Evolutionary conservation across 2,329 filamentous ascomycete species (phyloP).

Genomic region (Penicillium carneum): DNA sequence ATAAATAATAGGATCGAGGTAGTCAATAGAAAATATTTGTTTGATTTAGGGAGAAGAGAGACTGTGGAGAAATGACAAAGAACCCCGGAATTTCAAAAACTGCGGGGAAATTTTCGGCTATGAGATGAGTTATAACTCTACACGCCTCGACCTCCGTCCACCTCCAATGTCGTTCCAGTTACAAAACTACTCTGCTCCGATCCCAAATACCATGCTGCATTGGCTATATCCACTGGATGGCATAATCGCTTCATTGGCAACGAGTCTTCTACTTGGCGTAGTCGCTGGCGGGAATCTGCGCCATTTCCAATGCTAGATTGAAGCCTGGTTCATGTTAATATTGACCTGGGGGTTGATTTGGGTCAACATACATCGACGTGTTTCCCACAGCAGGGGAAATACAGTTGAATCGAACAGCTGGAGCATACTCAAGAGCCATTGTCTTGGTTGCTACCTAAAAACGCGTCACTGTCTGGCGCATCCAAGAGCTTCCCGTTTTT

Average conservation of each 20-base stretch:
- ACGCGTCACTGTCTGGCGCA: not conserved
- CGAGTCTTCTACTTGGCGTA: slow-evolving; percentile 1
- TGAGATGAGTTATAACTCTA: not conserved
- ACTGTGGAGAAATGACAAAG: not conserved
- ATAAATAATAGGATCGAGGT: not conserved
- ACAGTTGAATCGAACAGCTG: not conserved
- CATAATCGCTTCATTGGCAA: slow-evolving; percentile 2
- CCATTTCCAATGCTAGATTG: slow-evolving; percentile 1
- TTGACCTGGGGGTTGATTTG: not conserved
- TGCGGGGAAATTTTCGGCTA: slow-evolving; percentile 10
- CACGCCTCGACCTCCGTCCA: slow-evolving; percentile 4
- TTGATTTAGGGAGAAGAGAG: not conserved
- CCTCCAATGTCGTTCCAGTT: not conserved
- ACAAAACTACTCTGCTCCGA: not conserved
- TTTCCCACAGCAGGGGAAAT: not conserved
- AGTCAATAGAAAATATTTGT: not conserved
- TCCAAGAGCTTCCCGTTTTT: not conserved
- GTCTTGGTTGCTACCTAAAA: slow-evolving; percentile 2
- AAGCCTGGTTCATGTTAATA: not conserved
- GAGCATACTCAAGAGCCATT: slow-evolving; percentile 2
- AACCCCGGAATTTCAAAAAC: not conserved
- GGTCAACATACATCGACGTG: not conserved
- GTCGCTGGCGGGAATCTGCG: not conserved
- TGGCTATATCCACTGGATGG: slow-evolving; percentile 1
- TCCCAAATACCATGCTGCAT: not conserved